Evolutionary conservation across 257 asterid genomes (phyloP).

Genomic region (Solanum bulbocastanum): DNA sequence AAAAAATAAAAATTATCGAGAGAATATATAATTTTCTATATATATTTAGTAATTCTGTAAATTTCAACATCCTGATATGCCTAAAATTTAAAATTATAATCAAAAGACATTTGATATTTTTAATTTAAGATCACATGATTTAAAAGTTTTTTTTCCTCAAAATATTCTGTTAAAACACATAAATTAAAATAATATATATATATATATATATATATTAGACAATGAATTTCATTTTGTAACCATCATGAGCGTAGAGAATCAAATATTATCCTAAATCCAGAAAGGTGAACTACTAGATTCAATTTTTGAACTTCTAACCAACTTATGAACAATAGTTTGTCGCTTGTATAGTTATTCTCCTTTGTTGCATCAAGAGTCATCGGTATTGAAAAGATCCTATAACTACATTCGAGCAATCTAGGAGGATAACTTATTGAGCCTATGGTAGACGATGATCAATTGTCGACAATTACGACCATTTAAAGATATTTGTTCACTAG

Average conservation of each 20-base stretch:
- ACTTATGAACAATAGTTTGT: neutral
- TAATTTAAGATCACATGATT: too few relatives aligned
- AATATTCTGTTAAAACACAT: too few relatives aligned
- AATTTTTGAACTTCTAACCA: neutral
- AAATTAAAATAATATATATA: too few relatives aligned
- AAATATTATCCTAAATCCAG: neutral
- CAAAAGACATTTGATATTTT: neutral
- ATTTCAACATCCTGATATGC: neutral
- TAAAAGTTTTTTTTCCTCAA: neutral
- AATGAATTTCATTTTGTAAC: too few relatives aligned
- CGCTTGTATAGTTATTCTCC: neutral
- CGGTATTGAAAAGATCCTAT: neutral
- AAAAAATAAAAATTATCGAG: neutral
- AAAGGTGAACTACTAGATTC: neutral
- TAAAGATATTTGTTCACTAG: neutral
- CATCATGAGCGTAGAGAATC: too few relatives aligned
- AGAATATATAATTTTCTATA: neutral
- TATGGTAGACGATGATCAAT: too few relatives aligned
- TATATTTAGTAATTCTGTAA: neutral
- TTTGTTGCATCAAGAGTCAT: neutral
- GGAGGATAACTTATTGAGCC: neutral
- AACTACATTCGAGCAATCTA: neutral
- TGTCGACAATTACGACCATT: too few relatives aligned
- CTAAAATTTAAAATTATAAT: neutral
- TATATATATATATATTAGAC: too few relatives aligned